phyloP scores from a whole-genome alignment of 106 monocot genomes.

The Platanthera zijinensis region DNA sequence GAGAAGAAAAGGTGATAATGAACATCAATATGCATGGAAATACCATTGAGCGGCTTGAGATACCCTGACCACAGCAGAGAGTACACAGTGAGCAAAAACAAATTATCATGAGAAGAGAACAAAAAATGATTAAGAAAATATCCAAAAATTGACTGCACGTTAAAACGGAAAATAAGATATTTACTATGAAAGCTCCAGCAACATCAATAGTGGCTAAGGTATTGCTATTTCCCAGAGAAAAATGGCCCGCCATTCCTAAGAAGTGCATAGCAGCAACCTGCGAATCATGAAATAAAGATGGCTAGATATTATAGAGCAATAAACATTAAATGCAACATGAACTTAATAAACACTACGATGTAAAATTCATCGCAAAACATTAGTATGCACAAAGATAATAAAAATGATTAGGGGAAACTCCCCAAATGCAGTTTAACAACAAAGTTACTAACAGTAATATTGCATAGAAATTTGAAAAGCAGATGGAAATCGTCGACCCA shows the following conservation, averaged over 20 bases:
- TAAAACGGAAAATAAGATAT: not conserved
- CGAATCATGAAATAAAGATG: not conserved
- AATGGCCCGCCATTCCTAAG: constrained; percentile 89
- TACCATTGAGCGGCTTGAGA: constrained; percentile 67
- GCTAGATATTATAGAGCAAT: not conserved
- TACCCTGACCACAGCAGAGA: constrained; percentile 51
- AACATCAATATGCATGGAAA: constrained; percentile 89
- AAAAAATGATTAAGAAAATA: constrained; percentile 1
- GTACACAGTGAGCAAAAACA: not conserved
- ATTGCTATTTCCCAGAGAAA: constrained; percentile 90
- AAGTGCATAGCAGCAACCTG: constrained; percentile 81
- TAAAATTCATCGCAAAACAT: not conserved
- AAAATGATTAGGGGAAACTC: not conserved
- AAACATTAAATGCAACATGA: not conserved
- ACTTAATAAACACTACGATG: not conserved
- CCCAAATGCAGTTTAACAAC: not conserved
- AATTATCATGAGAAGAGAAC: not conserved
- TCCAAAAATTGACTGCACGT: not conserved
- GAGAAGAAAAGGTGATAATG: constrained; percentile 70
- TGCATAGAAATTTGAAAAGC: not conserved
- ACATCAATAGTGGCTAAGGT: constrained; percentile 91
- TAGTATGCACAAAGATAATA: not conserved
- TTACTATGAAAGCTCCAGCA: constrained; percentile 95
- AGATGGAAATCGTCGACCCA: not conserved
- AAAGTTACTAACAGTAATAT: not conserved